Evolutionary conservation across 257 asterid species (phyloP).

Genomic region (Buddleja alternifolia): DNA sequence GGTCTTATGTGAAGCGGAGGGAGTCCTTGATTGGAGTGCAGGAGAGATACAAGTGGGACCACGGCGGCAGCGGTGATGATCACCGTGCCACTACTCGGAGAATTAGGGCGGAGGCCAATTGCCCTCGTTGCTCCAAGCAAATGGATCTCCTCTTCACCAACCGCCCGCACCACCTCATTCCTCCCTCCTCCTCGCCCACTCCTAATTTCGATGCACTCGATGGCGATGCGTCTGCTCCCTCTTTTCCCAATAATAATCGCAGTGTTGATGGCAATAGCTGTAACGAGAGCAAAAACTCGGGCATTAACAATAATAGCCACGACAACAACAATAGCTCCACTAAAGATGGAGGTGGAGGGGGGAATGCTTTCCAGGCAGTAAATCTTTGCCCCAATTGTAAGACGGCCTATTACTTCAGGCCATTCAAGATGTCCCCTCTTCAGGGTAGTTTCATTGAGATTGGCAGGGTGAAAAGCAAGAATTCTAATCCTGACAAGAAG

Average conservation of each 20-base stretch:
- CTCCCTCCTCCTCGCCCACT: slow-evolving; percentile 43
- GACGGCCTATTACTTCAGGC: slow-evolving; percentile 81
- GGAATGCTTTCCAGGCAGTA: slow-evolving; percentile 66
- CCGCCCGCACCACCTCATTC: slow-evolving; percentile 62
- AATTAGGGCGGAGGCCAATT: slow-evolving; percentile 87
- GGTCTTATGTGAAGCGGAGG: slow-evolving; percentile 54
- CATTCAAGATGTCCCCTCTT: slow-evolving; percentile 74
- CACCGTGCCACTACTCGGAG: slow-evolving; percentile 48
- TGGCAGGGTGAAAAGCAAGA: slow-evolving; percentile 66
- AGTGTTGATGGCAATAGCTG: neutral
- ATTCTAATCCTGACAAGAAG: slow-evolving; percentile 52
- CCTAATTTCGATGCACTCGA: slow-evolving; percentile 33
- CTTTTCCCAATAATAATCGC: neutral
- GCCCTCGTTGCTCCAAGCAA: slow-evolving; percentile 93
- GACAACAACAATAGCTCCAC: slow-evolving; percentile 17
- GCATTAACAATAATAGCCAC: neutral
- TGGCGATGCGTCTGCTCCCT: slow-evolving; percentile 20
- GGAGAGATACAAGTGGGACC: slow-evolving; percentile 81
- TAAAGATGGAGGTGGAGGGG: slow-evolving; percentile 38
- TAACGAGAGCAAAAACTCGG: neutral
- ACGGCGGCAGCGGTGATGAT: slow-evolving; percentile 49
- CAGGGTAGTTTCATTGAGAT: slow-evolving; percentile 88
- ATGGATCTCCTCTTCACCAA: slow-evolving; percentile 84
- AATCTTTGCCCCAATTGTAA: slow-evolving; percentile 93
- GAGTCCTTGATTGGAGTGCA: slow-evolving; percentile 65